Evolutionary conservation across 2,329 filamentous ascomycete genomes (phyloP).

Genomic region (Mycosphaerelloides madeirae): DNA sequence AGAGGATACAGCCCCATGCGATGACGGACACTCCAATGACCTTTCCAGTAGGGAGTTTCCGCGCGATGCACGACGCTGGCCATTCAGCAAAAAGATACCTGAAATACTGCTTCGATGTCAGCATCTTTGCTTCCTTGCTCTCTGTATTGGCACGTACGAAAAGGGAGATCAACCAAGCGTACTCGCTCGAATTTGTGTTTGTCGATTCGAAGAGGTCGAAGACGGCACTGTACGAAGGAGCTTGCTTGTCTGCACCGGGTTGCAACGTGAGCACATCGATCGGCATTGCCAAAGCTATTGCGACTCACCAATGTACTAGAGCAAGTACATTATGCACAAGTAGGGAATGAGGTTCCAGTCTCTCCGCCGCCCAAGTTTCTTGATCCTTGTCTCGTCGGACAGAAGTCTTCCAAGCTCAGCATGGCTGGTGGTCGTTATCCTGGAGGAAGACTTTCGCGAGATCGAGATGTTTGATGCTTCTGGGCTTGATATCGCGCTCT

Average conservation of each 20-base stretch:
- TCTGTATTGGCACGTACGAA: too few species aligned
- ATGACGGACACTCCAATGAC: conserved; percentile 45
- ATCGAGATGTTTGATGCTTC: conserved; percentile 41
- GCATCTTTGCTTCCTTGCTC: too few species aligned
- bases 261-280: too few species aligned
- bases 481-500: conserved; percentile 22
- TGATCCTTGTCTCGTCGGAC: conserved; percentile 36
- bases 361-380: conserved; percentile 41
- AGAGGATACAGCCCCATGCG: conserved; percentile 58
- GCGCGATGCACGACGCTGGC: conserved; percentile 26
- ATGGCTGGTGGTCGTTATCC: conserved; percentile 43
- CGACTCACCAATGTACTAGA: conserved; percentile 45
- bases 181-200: conserved; percentile 44
- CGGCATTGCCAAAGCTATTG: too few species aligned
- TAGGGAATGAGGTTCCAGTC: conserved; percentile 50
- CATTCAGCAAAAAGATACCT: conserved; percentile 33
- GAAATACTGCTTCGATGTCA: too few species aligned
- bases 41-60: conserved; percentile 32
- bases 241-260: conserved; percentile 49
- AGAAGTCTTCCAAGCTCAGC: conserved; percentile 44
- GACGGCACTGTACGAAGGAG: conserved; percentile 51
- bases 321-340: conserved; percentile 46
- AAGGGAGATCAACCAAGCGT: conserved; percentile 53
- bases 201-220: conserved; percentile 52
- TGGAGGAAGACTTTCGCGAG: conserved; percentile 47